phyloP scores from a whole-genome alignment of 768 basidiomycete genomes.

The Chalciporus sphaerocephalus region DNA sequence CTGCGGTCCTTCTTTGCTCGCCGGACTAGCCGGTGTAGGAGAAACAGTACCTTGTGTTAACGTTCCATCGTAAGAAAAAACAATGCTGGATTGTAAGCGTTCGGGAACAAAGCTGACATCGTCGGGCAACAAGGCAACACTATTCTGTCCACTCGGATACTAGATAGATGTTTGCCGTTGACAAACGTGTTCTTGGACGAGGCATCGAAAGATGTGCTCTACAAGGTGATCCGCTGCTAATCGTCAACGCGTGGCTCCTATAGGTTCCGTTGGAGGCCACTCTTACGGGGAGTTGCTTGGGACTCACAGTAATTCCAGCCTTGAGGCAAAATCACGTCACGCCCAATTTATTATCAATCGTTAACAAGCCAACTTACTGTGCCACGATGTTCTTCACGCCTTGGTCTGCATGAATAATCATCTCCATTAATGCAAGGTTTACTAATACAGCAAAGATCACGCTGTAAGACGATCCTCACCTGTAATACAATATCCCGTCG shows the following conservation, averaged over 20 bases:
- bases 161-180: not conserved
- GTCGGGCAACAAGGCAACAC: not conserved
- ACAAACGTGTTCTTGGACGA: conserved; percentile 1
- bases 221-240: not conserved
- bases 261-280: not conserved
- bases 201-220: not conserved
- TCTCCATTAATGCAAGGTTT: conserved; percentile 36
- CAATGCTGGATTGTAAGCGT: not conserved
- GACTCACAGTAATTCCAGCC: conserved; percentile 40
- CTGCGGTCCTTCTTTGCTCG: not conserved
- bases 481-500: conserved; percentile 36
- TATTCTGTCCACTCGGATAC: no score
- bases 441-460: conserved; percentile 37
- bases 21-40: not conserved
- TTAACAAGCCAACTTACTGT: conserved; percentile 18
- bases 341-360: not conserved
- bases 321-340: conserved; percentile 2
- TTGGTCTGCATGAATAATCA: conserved; percentile 31
- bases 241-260: not conserved
- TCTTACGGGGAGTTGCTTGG: not conserved
- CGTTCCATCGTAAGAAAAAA: not conserved
- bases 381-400: conserved; percentile 36
- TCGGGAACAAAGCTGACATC: not conserved
- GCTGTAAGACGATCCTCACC: conserved; percentile 25
- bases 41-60: not conserved